Base-by-base conservation (phyloP, 2,329 filamentous ascomycete genomes). In the Mycosphaerella arachidis region DNA sequence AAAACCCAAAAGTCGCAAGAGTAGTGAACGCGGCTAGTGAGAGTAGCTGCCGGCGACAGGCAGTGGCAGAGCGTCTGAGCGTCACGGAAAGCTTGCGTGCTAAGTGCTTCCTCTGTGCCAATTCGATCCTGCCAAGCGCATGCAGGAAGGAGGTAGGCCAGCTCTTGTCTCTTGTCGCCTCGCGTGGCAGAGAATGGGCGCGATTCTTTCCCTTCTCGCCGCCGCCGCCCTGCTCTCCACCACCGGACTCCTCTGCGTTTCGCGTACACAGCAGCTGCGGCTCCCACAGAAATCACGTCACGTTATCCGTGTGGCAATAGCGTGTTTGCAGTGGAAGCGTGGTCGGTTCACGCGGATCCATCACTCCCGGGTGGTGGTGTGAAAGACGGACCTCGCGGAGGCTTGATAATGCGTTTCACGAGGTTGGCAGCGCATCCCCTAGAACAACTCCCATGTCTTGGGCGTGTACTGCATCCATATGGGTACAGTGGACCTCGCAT, bases 311-410 rank as follows among this genome's bases (percentile, higher is more conserved):
- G 48, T 40, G 55, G 46, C 46, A 45, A 58, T 48, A 18, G 48
- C 56, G 56, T 53, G 56, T 53, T 53, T 46, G 45, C 35, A 33
- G 43, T 20, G 53, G 16, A 10, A 30, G 53, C 8, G 37, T 55
- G 37, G 37, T 29, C 53, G 56, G 56, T 53, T 33, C 7, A 29
- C 50, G 46, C 56, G 58, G 58, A 53, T 56, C 29, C 20, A 30
- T 31, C 29, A 30, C 16, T 30, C 20, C 48, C 48, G 27, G 33
- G 48, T 27, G 29, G 48, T 48, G 46, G 20, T 27, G 37, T 43
- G 4, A 43, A 43, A 9, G 37, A n/a, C 37, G 37, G 37, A 43
- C 37, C 37, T 43, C 37, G 37, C 37, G 37, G 37, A 43, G 37
- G 37, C 37, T 43, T 9, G 37, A 43, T 13, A 43, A 43, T n/a